These are phyloP conservation scores for Alternaria brassicae DNA, from an alignment of 2,329 filamentous ascomycete genomes.

Conservation along the genomic window DNA sequence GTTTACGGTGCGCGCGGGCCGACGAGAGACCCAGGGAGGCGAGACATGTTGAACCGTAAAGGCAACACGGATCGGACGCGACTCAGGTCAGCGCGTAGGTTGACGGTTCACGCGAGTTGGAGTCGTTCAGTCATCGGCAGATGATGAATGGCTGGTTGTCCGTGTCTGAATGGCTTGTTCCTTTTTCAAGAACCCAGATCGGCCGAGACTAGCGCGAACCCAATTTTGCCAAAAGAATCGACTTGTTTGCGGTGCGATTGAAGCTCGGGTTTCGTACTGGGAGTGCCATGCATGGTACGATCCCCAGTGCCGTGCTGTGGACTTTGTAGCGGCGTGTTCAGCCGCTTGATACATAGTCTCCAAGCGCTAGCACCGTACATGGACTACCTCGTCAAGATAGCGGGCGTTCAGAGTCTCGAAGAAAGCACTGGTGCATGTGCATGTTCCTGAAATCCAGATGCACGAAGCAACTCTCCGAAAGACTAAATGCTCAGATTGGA, in stretches of 20 bases:
- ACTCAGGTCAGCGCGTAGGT: constrained; percentile 1
- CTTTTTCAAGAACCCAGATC: not conserved
- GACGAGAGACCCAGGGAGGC: constrained; percentile 5
- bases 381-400: not conserved
- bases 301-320: not conserved
- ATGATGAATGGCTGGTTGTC: not conserved
- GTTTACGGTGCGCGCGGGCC: constrained; percentile 1
- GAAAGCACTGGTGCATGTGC: not conserved
- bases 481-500: not conserved
- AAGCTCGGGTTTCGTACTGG: not conserved
- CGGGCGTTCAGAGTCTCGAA: not conserved
- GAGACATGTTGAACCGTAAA: not conserved
- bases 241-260: not conserved
- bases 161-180: not conserved
- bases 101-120: not conserved
- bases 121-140: not conserved
- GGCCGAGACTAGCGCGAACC: constrained; percentile 8
- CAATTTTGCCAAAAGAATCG: constrained; percentile 7
- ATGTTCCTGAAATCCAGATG: not conserved
- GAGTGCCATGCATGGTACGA: not conserved
- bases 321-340: not conserved
- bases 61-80: not conserved
- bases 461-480: not conserved
- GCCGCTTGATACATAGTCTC: not conserved
- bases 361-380: not conserved